phyloP scores from a whole-genome alignment of 805 yeast genomes.

The Kuraishia floccosa region DNA sequence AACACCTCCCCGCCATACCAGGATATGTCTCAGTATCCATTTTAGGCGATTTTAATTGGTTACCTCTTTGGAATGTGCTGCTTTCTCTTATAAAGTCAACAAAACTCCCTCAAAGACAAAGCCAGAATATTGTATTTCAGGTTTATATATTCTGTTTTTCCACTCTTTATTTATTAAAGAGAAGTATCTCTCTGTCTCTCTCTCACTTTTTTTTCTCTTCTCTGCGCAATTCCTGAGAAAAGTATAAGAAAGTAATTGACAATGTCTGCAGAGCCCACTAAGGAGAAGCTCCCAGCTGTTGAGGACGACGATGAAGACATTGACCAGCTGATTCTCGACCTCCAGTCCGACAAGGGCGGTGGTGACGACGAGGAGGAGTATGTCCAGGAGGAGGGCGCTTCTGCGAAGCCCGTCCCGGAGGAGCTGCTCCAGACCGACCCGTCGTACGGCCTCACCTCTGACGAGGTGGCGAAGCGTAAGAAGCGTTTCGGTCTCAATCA shows the following conservation, averaged over 20 bases:
- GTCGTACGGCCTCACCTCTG: slow-evolving; percentile 60
- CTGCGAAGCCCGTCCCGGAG: slow-evolving; percentile 76
- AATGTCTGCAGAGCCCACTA: slow-evolving; percentile 9
- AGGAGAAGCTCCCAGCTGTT: slow-evolving; percentile 23
- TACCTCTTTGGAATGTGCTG: no score
- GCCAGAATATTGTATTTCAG: no score
- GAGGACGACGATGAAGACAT: slow-evolving; percentile 62
- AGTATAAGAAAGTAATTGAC: no score
- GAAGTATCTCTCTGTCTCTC: background rate
- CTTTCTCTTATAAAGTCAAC: no score
- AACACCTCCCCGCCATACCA: no score
- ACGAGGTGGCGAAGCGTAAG: slow-evolving; percentile 73
- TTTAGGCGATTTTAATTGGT: no score
- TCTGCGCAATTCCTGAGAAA: no score
- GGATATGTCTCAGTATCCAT: no score
- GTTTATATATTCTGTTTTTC: no score
- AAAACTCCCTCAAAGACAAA: no score
- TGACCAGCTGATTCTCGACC: slow-evolving; percentile 64
- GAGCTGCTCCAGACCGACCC: slow-evolving; percentile 80
- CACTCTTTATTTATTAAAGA: no score
- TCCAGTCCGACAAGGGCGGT: slow-evolving; percentile 55
- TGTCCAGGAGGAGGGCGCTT: slow-evolving; percentile 33
- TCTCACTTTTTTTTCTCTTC: background rate
- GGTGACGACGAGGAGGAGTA: slow-evolving; percentile 42
- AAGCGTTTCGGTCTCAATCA: slow-evolving; percentile 86